A percentile compares a stretch with the other conserved stretches of the same genome.
phyloP scores from a whole-genome alignment of 768 basidiomycete genomes.

The Boletus vermiculosoides region DNA sequence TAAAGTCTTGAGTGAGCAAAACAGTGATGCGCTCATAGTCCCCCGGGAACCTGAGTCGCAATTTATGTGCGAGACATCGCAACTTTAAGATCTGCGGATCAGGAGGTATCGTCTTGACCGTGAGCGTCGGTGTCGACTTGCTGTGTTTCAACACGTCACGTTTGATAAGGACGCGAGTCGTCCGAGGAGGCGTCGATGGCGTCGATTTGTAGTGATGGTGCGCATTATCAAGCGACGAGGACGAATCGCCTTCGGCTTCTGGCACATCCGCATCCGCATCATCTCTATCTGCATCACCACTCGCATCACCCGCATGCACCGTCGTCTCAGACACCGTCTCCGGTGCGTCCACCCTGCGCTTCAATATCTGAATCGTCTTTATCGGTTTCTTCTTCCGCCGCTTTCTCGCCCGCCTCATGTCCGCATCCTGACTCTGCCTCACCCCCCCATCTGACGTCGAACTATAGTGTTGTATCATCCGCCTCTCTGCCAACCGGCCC shows the following conservation, averaged over 20 bases:
- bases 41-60: slow-evolving; percentile 56
- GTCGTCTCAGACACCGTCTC: slow-evolving; percentile 27
- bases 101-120: slow-evolving; percentile 39
- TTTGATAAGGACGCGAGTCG: slow-evolving; percentile 18
- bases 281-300: slow-evolving; percentile 30
- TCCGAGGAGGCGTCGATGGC: slow-evolving; percentile 32
- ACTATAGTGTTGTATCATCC: slow-evolving; percentile 28
- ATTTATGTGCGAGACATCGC: slow-evolving; percentile 53
- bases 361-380: slow-evolving; percentile 31
- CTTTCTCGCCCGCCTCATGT: slow-evolving; percentile 38
- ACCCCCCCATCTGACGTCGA: slow-evolving; percentile 37
- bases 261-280: slow-evolving; percentile 11
- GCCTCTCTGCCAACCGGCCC: slow-evolving; percentile 29
- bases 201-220: slow-evolving; percentile 24
- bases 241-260: slow-evolving; percentile 27
- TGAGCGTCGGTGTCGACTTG: slow-evolving; percentile 48
- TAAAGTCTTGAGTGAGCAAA: slow-evolving; percentile 35
- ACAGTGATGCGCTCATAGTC: slow-evolving; percentile 39
- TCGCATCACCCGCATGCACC: slow-evolving; percentile 20
- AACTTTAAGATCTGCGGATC: slow-evolving; percentile 51
- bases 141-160: slow-evolving; percentile 39
- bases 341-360: slow-evolving; percentile 17
- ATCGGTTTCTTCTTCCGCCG: slow-evolving; percentile 38
- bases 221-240: slow-evolving; percentile 28
- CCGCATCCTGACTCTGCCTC: slow-evolving; percentile 40